Base-by-base conservation (phyloP, 306 rosid genomes). In the Citrullus mucosospermus region DNA sequence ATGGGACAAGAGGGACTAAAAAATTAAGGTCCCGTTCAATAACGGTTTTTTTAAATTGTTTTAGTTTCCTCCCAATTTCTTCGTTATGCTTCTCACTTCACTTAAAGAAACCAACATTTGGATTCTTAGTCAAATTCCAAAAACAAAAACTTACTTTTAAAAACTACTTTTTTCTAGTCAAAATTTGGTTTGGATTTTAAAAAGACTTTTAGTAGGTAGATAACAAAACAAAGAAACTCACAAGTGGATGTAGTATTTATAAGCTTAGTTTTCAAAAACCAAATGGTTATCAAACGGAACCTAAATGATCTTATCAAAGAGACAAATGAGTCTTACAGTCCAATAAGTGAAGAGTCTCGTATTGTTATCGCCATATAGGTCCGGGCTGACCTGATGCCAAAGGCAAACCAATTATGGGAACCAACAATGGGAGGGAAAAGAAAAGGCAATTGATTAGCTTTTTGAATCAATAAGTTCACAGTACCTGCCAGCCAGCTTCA, bases 401-500 rank as follows among this genome's bases (percentile, higher is more conserved):
- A 60, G 11, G 10, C 15, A 61, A 32, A 44, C 41, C 41, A 72
- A 48, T 72, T 48, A 46, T 28, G 58, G 28, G 39, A 48, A 12
- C 36, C 38, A 72, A 46, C 41, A 25, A 71, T 48, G 39, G 56
- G 38, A 70, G 11, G 32, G 20, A 43, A 70, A 22, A 22, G 34
- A 82, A 43, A 56, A 13, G 1, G 25, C 28, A 70, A 18, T 34
- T 8, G 17, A 57, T 18, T 9, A 41, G 34, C 53, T n/a, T 36
- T 67, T n/a, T n/a, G 4, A 18, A 67, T 67, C 53, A 28, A 22
- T 72, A 4, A 28, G 44, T 50, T 51, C 43, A 15, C 13, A 44
- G 50, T 86, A 95, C 99, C 99, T 96, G 99, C 99, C 99, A 96
- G 59, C 99, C 99, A 78, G 99, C 99, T 90, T 96, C 99, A 82